Evolutionary conservation across 2,329 filamentous ascomycete species (phyloP).

Genomic region (Hymenoscyphus albidus): DNA sequence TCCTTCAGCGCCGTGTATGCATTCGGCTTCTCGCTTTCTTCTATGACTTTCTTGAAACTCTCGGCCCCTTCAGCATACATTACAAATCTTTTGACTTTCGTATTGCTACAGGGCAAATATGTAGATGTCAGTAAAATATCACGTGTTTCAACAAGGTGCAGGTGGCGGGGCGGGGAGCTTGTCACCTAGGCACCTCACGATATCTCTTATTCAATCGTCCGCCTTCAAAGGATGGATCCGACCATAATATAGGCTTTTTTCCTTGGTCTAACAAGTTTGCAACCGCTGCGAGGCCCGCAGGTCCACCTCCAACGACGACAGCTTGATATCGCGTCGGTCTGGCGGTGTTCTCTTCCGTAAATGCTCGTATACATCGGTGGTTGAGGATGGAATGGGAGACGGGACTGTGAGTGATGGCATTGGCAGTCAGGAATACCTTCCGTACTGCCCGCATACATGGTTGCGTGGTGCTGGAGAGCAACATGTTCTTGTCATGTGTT

Average conservation of each 20-base stretch:
- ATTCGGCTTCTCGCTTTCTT: conserved; percentile 45
- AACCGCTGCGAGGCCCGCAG: conserved; percentile 55
- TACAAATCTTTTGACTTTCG: conserved; percentile 57
- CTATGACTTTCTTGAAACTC: conserved; percentile 50
- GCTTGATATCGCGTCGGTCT: conserved; percentile 41
- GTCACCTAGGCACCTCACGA: conserved; percentile 53
- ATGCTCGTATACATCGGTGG: conserved; percentile 2
- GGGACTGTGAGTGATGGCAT: neutral
- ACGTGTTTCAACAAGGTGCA: conserved; percentile 11
- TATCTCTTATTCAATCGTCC: conserved; percentile 52
- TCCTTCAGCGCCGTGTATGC: conserved; percentile 50
- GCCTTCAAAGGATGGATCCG: conserved; percentile 53
- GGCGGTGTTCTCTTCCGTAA: neutral
- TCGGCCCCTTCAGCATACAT: conserved; percentile 51
- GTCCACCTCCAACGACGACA: conserved; percentile 56
- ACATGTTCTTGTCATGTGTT: neutral
- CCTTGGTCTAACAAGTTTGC: conserved; percentile 58
- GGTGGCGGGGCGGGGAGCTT: neutral
- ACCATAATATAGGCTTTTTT: conserved; percentile 51
- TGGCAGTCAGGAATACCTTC: neutral
- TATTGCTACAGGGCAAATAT: conserved; percentile 44
- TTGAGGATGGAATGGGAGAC: neutral
- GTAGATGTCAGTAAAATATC: conserved; percentile 9
- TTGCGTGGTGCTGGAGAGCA: neutral
- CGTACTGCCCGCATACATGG: neutral